Evolutionary conservation across 2,329 filamentous ascomycete species (phyloP).

Genomic region (Monilinia aucupariae): DNA sequence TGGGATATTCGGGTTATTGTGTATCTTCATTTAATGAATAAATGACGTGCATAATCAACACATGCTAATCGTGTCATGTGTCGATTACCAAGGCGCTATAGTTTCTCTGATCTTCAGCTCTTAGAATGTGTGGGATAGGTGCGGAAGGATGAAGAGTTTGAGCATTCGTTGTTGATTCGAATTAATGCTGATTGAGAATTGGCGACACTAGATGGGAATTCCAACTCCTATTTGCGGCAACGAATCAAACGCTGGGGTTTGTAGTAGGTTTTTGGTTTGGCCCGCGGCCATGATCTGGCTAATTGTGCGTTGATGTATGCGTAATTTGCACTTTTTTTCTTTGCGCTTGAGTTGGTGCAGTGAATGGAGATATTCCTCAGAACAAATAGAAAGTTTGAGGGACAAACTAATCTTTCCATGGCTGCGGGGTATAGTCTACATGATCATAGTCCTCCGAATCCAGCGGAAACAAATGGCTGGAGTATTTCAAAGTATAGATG

Average conservation of each 20-base stretch:
- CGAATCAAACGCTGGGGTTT: constrained; percentile 55
- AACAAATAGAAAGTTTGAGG: no score
- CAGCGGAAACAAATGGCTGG: constrained; percentile 46
- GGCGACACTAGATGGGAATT: constrained; percentile 35
- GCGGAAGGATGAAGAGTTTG: neutral
- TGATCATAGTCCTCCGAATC: no score
- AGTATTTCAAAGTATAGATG: constrained; percentile 46
- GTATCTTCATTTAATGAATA: neutral
- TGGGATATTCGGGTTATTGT: neutral
- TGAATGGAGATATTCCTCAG: no score
- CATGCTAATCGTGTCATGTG: neutral
- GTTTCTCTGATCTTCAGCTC: neutral
- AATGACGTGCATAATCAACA: neutral
- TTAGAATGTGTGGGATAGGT: constrained; percentile 45
- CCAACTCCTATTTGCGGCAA: constrained; percentile 54
- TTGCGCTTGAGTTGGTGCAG: no score
- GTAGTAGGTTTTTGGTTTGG: constrained; percentile 51
- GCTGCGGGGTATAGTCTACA: constrained; percentile 21
- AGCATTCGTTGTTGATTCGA: neutral
- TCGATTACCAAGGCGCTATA: neutral
- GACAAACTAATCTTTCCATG: constrained; percentile 36
- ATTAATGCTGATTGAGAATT: no score
- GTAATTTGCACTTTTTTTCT: constrained; percentile 30
- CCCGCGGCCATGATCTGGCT: constrained; percentile 60
- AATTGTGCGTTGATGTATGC: constrained; percentile 45